Conservation (phyloP, 164 flowering plant species). For the Taxillus chinensis region DNA sequence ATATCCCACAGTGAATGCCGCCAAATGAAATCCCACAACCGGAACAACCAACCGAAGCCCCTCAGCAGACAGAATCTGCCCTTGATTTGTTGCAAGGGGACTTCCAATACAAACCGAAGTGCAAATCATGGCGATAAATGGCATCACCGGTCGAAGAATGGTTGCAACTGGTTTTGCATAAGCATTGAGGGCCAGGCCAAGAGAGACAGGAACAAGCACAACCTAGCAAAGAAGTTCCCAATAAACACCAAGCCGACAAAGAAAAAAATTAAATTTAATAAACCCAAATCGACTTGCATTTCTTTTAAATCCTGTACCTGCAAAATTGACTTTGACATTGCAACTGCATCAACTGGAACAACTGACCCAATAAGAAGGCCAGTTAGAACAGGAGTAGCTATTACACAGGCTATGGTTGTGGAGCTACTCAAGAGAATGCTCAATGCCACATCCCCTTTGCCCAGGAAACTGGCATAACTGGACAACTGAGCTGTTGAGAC, state of each 20-base stretch:
- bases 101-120: slow-evolving; percentile 94
- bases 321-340: slow-evolving; percentile 94
- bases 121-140: slow-evolving; percentile 89
- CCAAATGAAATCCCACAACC: slow-evolving; percentile 64
- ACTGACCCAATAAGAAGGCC: slow-evolving; percentile 88
- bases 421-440: slow-evolving; percentile 85
- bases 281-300: background rate
- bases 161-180: slow-evolving; percentile 78
- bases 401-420: slow-evolving; percentile 70
- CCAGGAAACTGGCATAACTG: slow-evolving; percentile 83
- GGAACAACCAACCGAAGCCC: slow-evolving; percentile 72
- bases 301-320: slow-evolving; percentile 38
- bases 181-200: slow-evolving; percentile 76
- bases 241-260: background rate
- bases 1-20: slow-evolving; percentile 65
- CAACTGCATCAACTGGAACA: slow-evolving; percentile 85
- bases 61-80: slow-evolving; percentile 60
- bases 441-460: slow-evolving; percentile 93
- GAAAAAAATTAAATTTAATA: too few relatives aligned
- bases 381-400: slow-evolving; percentile 74
- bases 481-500: slow-evolving; percentile 93
- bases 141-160: slow-evolving; percentile 74
- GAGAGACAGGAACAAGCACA: slow-evolving; percentile 69
- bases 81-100: slow-evolving; percentile 82
- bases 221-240: slow-evolving; percentile 36